Evolutionary conservation across 768 basidiomycete species (phyloP).

Genomic region (Suillus occidentalis): DNA sequence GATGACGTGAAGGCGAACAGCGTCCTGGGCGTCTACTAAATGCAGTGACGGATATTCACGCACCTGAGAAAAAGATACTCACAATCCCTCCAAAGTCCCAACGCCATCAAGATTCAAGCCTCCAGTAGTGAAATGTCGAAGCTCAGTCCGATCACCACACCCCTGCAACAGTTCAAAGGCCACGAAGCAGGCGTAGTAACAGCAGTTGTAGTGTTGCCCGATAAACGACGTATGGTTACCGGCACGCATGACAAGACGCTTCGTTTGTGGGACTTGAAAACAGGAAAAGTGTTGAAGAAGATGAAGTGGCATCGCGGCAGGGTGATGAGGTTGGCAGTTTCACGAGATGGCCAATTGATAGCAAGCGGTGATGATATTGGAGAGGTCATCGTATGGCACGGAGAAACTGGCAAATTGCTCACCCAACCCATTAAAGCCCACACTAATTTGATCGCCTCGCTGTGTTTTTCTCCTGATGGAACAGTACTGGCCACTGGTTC

Average conservation of each 20-base stretch:
- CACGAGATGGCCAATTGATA: background rate
- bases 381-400: no score
- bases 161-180: background rate
- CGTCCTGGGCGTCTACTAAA: no score
- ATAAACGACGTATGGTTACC: background rate
- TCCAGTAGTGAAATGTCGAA: background rate
- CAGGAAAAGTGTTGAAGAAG: background rate
- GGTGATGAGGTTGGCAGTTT: background rate
- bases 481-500: no score
- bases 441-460: background rate
- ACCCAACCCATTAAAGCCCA: background rate
- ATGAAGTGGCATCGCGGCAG: background rate
- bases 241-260: background rate
- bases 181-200: accelerated
- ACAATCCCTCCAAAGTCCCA: background rate
- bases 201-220: background rate
- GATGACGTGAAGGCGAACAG: no score
- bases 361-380: background rate
- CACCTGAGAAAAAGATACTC: background rate
- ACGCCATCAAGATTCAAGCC: background rate
- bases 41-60: no score
- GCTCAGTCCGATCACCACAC: background rate
- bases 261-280: background rate
- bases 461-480: no score
- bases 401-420: no score